Conservation (phyloP, 768 basidiomycete genomes). For the Gautieria morchelliformis region DNA sequence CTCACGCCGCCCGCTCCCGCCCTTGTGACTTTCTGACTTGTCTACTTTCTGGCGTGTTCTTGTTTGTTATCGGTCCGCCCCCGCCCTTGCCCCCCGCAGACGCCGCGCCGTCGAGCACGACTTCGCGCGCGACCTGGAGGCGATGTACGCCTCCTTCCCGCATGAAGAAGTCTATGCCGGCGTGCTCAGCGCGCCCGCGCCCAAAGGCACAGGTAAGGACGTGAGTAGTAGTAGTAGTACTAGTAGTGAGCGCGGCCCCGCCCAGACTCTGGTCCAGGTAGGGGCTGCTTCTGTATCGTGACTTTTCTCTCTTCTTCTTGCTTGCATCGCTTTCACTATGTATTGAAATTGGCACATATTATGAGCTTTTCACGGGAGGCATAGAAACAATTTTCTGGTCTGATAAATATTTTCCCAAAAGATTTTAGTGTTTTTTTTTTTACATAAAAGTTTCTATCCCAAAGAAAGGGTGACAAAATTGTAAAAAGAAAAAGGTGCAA, state of each 20-base stretch:
- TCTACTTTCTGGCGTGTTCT: too few relatives aligned
- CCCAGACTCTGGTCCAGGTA: neutral
- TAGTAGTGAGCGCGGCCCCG: too few relatives aligned
- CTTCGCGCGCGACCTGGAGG: constrained; percentile 2
- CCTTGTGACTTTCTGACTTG: too few relatives aligned
- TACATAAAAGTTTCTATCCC: too few relatives aligned
- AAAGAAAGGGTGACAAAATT: too few relatives aligned
- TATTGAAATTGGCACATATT: neutral
- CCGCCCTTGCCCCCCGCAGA: too few relatives aligned
- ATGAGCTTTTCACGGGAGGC: too few relatives aligned
- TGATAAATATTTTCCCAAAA: too few relatives aligned
- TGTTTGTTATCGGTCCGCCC: too few relatives aligned
- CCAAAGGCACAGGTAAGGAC: neutral
- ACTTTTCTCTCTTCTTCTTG: neutral
- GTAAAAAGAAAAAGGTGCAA: too few relatives aligned
- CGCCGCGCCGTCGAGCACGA: constrained; percentile 7
- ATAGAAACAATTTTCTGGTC: too few relatives aligned
- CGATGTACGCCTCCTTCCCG: constrained; percentile 4
- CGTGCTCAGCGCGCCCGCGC: neutral
- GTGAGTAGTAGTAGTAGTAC: neutral
- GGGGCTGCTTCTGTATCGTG: neutral
- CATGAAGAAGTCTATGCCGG: neutral
- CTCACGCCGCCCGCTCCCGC: neutral
- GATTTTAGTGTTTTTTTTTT: too few relatives aligned
- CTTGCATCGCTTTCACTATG: neutral